Conservation (phyloP, 2,329 filamentous ascomycete species). For the Sordariomycetes sp. region DNA sequence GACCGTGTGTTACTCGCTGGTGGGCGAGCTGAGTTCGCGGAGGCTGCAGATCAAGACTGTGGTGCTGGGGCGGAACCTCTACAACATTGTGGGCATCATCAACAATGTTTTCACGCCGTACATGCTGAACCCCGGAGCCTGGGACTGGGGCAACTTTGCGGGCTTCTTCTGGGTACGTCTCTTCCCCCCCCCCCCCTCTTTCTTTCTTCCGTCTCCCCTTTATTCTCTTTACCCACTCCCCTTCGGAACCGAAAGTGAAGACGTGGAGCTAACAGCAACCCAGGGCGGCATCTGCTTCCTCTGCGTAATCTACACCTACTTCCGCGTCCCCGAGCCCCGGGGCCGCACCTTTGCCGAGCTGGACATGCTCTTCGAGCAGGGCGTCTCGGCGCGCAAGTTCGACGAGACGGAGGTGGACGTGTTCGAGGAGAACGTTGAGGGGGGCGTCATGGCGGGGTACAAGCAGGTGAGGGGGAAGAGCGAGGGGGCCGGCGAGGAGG, state of each 20-base stretch:
- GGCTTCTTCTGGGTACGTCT: slow-evolving; percentile 22
- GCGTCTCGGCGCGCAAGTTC: slow-evolving; percentile 61
- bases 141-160: slow-evolving; percentile 21
- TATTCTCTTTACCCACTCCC: background rate
- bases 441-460: slow-evolving; percentile 32
- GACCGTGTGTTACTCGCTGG: slow-evolving; percentile 74
- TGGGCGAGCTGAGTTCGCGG: slow-evolving; percentile 70
- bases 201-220: background rate
- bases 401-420: slow-evolving; percentile 42
- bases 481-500: background rate
- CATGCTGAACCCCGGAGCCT: slow-evolving; percentile 18
- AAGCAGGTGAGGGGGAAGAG: slow-evolving; percentile 18
- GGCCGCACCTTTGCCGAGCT: slow-evolving; percentile 78
- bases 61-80: slow-evolving; percentile 55
- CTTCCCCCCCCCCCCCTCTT: background rate
- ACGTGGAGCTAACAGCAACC: background rate
- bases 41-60: slow-evolving; percentile 45
- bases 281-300: slow-evolving; percentile 24
- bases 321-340: slow-evolving; percentile 39
- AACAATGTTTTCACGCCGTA: slow-evolving; percentile 18
- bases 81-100: slow-evolving; percentile 24
- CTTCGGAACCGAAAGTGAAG: background rate
- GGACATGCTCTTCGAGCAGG: slow-evolving; percentile 69
- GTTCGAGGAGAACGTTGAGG: slow-evolving; percentile 36
- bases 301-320: slow-evolving; percentile 39